phyloP scores from a whole-genome alignment of 176 grass and related monocot genomes.

The Aechmea fasciata region DNA sequence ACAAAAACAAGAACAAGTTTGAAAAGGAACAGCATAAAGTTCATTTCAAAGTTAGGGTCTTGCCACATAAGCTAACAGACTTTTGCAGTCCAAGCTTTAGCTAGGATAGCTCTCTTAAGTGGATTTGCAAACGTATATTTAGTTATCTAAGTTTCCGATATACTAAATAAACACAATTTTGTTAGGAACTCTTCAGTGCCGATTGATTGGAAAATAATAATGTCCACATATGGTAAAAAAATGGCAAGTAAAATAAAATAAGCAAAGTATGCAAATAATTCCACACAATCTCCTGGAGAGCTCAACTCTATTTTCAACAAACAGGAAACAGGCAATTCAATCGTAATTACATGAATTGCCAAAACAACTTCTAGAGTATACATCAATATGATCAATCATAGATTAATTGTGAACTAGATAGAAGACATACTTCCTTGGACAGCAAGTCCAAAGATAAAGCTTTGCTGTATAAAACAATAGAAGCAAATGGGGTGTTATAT shows the following conservation, averaged over 20 bases:
- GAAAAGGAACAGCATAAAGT: background rate
- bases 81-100: too few species aligned
- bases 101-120: background rate
- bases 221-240: slow-evolving; percentile 7
- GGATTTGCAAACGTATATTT: background rate
- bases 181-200: background rate
- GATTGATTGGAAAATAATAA: background rate
- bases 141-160: background rate
- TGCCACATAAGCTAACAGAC: too few species aligned
- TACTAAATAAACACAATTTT: background rate
- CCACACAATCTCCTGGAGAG: background rate
- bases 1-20: background rate
- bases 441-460: background rate
- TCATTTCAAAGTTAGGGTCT: background rate
- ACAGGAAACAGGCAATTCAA: background rate
- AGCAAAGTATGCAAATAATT: background rate
- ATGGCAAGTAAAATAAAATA: slow-evolving; percentile 11
- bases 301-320: background rate
- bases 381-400: background rate
- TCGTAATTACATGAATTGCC: slow-evolving; percentile 9
- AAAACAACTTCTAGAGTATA: background rate
- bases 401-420: background rate
- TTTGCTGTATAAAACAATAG: background rate
- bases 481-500: too few species aligned
- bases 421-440: background rate